Conservation (phyloP, 345 rosid genomes). For the Eucalyptus regnans region DNA sequence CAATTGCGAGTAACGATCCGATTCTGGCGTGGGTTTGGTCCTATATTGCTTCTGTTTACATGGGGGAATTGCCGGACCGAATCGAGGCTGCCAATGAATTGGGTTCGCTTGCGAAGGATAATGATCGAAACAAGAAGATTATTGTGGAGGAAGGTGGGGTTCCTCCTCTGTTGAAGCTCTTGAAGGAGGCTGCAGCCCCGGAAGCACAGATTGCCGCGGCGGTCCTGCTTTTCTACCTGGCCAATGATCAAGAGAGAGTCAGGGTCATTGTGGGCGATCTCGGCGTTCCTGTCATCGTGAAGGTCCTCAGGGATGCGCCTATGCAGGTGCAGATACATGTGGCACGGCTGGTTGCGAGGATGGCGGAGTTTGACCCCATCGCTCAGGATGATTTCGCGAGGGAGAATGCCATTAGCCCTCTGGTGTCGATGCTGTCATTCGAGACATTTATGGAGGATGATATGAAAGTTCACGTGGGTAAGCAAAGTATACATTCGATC, state of each 20-base stretch:
- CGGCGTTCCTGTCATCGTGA: slow-evolving; percentile 57
- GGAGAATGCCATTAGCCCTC: slow-evolving; percentile 67
- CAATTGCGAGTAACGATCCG: slow-evolving; percentile 84
- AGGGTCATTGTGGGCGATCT: slow-evolving; percentile 31
- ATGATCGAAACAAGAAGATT: slow-evolving; percentile 78
- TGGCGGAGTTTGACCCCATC: slow-evolving; percentile 50
- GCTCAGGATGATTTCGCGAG: slow-evolving; percentile 90
- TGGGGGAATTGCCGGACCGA: slow-evolving; percentile 43
- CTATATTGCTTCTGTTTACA: slow-evolving; percentile 39
- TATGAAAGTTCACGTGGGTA: slow-evolving; percentile 15
- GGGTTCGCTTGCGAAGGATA: slow-evolving; percentile 55
- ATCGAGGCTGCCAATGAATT: slow-evolving; percentile 72
- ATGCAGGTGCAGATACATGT: slow-evolving; percentile 57
- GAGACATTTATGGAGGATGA: slow-evolving; percentile 53
- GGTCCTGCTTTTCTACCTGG: slow-evolving; percentile 21
- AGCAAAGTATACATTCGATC: slow-evolving; percentile 63
- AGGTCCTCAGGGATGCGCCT: slow-evolving; percentile 53
- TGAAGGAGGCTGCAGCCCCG: slow-evolving; percentile 43
- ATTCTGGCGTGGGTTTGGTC: slow-evolving; percentile 94
- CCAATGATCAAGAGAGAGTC: slow-evolving; percentile 60
- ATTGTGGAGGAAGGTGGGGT: slow-evolving; percentile 87
- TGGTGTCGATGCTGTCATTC: slow-evolving; percentile 60
- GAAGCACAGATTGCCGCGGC: slow-evolving; percentile 75
- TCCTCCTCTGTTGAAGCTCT: slow-evolving; percentile 46
- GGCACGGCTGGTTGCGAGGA: slow-evolving; percentile 58